Conservation (phyloP, 768 basidiomycete species). For the Terana coerulea region DNA sequence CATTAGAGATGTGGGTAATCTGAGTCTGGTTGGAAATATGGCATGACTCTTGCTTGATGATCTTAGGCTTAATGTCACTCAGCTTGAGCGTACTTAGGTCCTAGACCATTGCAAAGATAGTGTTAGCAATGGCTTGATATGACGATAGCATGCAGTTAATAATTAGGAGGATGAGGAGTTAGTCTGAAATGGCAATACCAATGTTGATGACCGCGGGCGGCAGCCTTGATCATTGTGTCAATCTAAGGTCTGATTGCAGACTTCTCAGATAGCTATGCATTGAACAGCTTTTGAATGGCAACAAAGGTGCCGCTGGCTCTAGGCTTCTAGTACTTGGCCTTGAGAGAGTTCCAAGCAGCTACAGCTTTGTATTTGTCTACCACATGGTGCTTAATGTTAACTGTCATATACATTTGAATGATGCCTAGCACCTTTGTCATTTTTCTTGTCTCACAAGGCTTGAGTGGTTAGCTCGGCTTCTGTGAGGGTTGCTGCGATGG, state of each 20-base stretch:
- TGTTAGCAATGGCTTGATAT: background rate
- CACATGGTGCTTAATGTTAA: background rate
- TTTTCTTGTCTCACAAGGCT: background rate
- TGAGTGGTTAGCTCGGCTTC: background rate
- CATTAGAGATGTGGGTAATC: background rate
- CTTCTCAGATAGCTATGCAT: background rate
- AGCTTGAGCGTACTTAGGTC: background rate
- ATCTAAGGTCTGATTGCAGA: background rate
- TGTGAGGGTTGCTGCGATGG: background rate
- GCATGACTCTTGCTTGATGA: background rate
- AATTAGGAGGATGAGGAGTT: background rate
- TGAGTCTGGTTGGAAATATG: background rate
- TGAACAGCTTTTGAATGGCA: background rate
- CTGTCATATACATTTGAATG: background rate
- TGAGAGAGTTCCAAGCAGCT: no score
- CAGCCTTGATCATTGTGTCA: background rate
- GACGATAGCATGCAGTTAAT: background rate
- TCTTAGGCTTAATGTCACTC: background rate
- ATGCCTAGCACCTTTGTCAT: background rate
- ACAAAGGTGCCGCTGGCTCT: background rate
- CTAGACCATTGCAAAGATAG: background rate
- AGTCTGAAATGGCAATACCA: background rate
- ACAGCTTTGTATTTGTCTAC: background rate
- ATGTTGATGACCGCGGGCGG: background rate
- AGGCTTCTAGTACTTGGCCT: background rate